Conservation (phyloP, 257 asterid genomes). For the Nicotiana tabacum region DNA sequence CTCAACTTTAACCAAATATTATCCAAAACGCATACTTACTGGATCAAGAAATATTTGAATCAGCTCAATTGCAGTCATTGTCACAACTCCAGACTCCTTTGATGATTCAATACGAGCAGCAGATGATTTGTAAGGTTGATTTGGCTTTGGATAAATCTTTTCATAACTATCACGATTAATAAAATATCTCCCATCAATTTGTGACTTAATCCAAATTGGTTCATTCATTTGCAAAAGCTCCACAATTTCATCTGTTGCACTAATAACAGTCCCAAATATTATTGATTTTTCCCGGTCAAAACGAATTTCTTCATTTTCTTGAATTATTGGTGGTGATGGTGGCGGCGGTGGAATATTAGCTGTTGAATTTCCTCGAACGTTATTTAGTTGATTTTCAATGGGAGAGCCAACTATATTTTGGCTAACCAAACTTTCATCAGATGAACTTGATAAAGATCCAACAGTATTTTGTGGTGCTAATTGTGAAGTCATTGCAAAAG, state of each 20-base stretch:
- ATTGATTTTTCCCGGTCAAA: constrained; percentile 28
- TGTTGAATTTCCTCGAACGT: not conserved
- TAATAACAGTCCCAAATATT: constrained; percentile 30
- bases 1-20: too few species aligned
- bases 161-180: constrained; percentile 50
- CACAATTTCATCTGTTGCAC: constrained; percentile 50
- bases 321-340: not conserved
- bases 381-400: constrained; percentile 10
- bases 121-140: constrained; percentile 24
- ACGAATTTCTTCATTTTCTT: constrained; percentile 2
- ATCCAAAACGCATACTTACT: constrained; percentile 19
- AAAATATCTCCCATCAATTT: constrained; percentile 31
- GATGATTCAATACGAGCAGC: constrained; percentile 66
- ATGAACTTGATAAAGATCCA: constrained; percentile 14
- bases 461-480: constrained; percentile 8
- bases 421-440: constrained; percentile 9
- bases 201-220: constrained; percentile 52
- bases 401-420: constrained; percentile 20
- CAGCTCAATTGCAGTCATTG: constrained; percentile 41
- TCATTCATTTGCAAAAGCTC: constrained; percentile 48
- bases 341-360: constrained; percentile 4
- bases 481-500: not conserved
- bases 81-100: constrained; percentile 50
- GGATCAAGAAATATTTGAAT: constrained; percentile 51
- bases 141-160: constrained; percentile 38